Percentiles rank a stretch among this genome's conserved stretches.
Evolutionary conservation across 345 rosid genomes (phyloP).

Genomic region (Limnanthes douglasii): DNA sequence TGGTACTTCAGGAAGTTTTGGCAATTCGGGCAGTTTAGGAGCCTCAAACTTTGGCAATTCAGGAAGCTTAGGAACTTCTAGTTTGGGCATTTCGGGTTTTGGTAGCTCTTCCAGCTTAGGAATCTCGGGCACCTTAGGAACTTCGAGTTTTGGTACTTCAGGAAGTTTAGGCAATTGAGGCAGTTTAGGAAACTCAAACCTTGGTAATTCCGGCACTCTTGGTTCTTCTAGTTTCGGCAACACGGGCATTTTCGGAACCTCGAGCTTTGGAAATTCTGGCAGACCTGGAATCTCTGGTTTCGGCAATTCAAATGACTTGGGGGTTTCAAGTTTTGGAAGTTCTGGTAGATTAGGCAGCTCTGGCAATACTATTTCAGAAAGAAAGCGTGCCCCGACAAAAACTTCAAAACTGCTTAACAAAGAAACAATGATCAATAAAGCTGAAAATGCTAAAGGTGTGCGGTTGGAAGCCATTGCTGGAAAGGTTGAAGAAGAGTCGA

Average conservation of each 20-base stretch:
- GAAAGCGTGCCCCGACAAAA: conserved; percentile 5
- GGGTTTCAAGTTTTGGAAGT: background rate
- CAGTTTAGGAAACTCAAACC: background rate
- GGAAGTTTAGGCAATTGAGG: conserved; percentile 2
- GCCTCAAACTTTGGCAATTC: conserved; percentile 3
- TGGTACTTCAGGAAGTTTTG: too few species aligned
- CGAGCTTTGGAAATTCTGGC: conserved; percentile 2
- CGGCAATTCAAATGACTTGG: background rate
- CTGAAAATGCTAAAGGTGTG: background rate
- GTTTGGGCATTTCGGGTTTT: background rate
- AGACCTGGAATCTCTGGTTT: background rate
- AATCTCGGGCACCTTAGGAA: conserved; percentile 2
- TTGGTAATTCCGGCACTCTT: background rate
- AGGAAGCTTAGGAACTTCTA: too few species aligned
- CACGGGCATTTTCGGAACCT: background rate
- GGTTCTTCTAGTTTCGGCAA: conserved; percentile 5
- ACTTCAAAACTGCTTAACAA: background rate
- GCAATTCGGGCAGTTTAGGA: too few species aligned
- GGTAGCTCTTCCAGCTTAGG: background rate
- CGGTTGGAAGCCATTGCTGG: conserved; percentile 1
- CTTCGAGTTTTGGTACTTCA: background rate
- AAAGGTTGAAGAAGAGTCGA: background rate
- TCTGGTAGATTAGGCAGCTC: background rate
- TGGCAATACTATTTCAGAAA: conserved; percentile 1
- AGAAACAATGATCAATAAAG: background rate